These are phyloP conservation scores for Cinchona pubescens DNA, from an alignment of 257 asterid species.

Conservation along the genomic window DNA sequence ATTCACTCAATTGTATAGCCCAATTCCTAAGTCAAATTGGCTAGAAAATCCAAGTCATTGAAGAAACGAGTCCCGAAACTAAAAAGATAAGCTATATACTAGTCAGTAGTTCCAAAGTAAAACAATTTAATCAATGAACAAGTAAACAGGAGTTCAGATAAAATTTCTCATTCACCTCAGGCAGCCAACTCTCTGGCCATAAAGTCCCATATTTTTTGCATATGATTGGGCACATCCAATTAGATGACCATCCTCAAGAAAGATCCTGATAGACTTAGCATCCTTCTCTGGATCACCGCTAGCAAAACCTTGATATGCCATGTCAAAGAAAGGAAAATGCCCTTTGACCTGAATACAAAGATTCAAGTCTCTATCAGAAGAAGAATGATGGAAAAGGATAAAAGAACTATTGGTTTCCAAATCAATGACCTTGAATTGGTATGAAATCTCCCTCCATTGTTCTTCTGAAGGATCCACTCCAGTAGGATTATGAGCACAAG, in stretches of 20 bases:
- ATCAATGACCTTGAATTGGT: conserved; percentile 69
- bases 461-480: conserved; percentile 98
- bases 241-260: conserved; percentile 89
- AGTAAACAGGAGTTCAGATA: neutral
- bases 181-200: conserved; percentile 97
- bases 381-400: neutral
- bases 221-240: conserved; percentile 97
- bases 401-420: neutral
- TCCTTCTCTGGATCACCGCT: conserved; percentile 97
- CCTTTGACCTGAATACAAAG: conserved; percentile 64
- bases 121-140: neutral
- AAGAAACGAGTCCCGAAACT: neutral
- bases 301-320: conserved; percentile 99
- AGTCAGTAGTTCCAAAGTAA: neutral
- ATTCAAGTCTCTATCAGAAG: neutral
- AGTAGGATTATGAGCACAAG: conserved; percentile 99
- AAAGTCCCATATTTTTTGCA: conserved; percentile 99
- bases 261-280: conserved; percentile 85
- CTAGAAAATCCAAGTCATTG: neutral
- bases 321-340: conserved; percentile 89
- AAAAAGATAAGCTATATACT: neutral
- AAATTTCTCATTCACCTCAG: conserved; percentile 51
- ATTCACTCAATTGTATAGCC: neutral
- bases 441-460: conserved; percentile 93
- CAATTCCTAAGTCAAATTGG: neutral